Percentiles rank a stretch among this genome's conserved stretches.
These are phyloP conservation scores for Talaromyces islandicus DNA, from an alignment of 2,329 filamentous ascomycete species.

Conservation along the genomic window DNA sequence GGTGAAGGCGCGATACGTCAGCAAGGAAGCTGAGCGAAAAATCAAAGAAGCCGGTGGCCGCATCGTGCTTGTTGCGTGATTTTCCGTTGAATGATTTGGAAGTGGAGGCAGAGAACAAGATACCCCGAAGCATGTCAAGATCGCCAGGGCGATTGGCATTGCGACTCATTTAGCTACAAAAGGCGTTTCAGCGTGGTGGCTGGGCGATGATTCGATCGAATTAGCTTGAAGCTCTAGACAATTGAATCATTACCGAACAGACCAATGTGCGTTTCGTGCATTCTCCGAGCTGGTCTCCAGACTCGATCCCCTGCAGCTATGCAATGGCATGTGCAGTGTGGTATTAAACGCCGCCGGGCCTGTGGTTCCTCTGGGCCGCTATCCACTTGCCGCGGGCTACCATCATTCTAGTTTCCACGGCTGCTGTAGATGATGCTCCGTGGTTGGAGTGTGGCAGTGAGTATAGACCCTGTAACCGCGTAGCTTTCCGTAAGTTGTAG, in stretches of 20 bases:
- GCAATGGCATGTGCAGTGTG: not conserved
- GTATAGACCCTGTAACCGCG: not conserved
- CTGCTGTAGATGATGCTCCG: not conserved
- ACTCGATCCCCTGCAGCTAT: not conserved
- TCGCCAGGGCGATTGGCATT: conserved; percentile 6
- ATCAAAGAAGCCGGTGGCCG: conserved; percentile 97
- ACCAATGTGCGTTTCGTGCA: conserved; percentile 13
- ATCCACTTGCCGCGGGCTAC: not conserved
- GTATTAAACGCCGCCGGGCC: not conserved
- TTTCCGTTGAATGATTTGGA: not conserved
- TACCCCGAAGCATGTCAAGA: conserved; percentile 5
- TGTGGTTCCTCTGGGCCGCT: not conserved
- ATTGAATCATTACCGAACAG: conserved; percentile 14
- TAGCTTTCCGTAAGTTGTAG: not conserved
- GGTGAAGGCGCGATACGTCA: conserved; percentile 91
- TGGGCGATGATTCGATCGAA: conserved; percentile 12
- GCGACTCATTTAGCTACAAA: not conserved
- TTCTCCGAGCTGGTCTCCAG: not conserved
- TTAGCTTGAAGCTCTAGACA: conserved; percentile 11
- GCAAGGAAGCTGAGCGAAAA: conserved; percentile 95
- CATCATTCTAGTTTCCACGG: not conserved
- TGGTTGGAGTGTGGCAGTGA: not conserved
- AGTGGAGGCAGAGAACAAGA: not conserved
- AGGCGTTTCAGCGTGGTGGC: conserved; percentile 14
- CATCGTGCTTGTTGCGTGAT: conserved; percentile 87